Evolutionary conservation across 2,329 filamentous ascomycete genomes (phyloP), one percentile per base, ranked within the genome.

Genomic region (Colletotrichum echinochloae): DNA sequence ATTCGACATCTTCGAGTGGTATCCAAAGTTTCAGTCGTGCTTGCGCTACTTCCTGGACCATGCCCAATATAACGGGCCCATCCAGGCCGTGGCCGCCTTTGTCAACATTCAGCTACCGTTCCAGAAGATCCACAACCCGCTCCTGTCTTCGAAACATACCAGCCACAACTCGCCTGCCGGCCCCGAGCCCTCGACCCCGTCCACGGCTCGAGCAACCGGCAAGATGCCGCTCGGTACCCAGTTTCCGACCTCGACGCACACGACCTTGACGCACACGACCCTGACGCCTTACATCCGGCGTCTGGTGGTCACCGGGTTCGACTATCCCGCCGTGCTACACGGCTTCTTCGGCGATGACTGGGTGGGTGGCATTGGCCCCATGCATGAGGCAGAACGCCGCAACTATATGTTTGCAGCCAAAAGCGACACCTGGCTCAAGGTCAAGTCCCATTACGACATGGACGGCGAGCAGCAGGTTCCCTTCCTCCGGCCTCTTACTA

Each of bases 261-360:
- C 95, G 55, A 94, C 93, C 1, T 85, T 98, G 14, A 88, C 78
- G 18, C 77, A 78, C 49, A 86, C 95, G 55, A 94, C 93, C 1
- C 85, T 98, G 14, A 88, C 96, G 5, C 95, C 96, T 0, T 99
- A 97, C 79, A 91, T 98, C 72, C 91, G 95, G 41, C 93, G 96
- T 20, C 87, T 98, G 2, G 90, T 98, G 56, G 94, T 94, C 20
- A 98, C 95, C 0, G 95, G 95, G 2, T 96, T 97, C 83, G 96
- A 98, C 79, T 91, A 90, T 49, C 90, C 92, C 0, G 90, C 90
- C 0, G 91, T 98, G n/a, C 84, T 99, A 71, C 94, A 97, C 78
- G 94, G 94, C 14, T 97, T 98, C 83, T 99, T 98, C 76, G 96
- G 96, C n/a, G 93, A 98, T 74, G 92, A 97, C 78, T 99, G 95